Evolutionary conservation across 805 yeast species (phyloP).

Genomic region (Candida patagonica): DNA sequence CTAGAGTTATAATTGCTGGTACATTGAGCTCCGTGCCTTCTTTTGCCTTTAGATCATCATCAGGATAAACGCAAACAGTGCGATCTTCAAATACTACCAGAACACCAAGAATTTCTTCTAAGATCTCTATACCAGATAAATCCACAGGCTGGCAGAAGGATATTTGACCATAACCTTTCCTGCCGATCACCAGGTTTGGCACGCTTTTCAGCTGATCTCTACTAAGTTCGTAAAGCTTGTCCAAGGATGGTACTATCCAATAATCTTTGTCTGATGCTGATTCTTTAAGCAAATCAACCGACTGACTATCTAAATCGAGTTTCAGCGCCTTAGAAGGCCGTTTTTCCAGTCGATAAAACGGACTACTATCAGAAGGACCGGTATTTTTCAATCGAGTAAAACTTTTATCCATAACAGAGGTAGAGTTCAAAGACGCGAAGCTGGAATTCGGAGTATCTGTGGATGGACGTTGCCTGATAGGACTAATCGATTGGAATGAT

Average conservation of each 20-base stretch:
- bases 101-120: conserved; percentile 55
- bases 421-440: no score
- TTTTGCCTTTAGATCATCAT: conserved; percentile 44
- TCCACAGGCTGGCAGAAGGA: conserved; percentile 72
- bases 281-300: not conserved
- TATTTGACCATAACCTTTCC: conserved; percentile 59
- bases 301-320: no score
- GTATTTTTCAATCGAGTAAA: no score
- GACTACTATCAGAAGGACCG: no score
- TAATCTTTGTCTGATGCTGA: conserved; percentile 38
- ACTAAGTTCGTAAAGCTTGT: conserved; percentile 46
- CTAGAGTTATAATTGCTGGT: conserved; percentile 62
- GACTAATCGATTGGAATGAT: no score
- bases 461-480: no score
- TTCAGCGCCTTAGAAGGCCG: not conserved
- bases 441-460: no score
- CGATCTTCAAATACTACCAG: conserved; percentile 53
- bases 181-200: conserved; percentile 58
- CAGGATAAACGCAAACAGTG: conserved; percentile 62
- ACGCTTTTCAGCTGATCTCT: conserved; percentile 52
- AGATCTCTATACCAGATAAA: conserved; percentile 49
- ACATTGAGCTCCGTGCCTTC: conserved; percentile 71
- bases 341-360: not conserved
- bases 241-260: conserved; percentile 67
- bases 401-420: no score